Percentiles rank a stretch among this genome's conserved stretches.
These are phyloP conservation scores for Trichoderma asperellum DNA, from an alignment of 2,329 filamentous ascomycete genomes.

Conservation along the genomic window DNA sequence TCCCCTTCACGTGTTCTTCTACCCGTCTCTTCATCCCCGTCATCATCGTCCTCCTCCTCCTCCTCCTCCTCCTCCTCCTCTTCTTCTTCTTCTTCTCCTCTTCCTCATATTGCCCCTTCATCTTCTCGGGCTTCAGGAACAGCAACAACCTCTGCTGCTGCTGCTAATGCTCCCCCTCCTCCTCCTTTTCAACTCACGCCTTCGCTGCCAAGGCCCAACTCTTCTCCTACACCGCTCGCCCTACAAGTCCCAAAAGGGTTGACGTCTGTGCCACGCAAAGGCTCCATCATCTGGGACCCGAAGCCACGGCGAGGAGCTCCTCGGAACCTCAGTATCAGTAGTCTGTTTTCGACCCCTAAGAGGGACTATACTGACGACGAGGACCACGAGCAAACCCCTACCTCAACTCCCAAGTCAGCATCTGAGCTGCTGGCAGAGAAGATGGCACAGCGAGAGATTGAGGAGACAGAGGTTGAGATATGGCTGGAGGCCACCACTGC, in stretches of 20 bases:
- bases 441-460: conserved; percentile 23
- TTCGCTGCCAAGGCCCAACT: neutral
- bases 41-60: no score
- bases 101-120: neutral
- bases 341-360: conserved; percentile 31
- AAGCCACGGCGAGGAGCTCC: conserved; percentile 36
- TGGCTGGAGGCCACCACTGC: conserved; percentile 37
- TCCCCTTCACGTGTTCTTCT: neutral
- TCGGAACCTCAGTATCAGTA: conserved; percentile 26
- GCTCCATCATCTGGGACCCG: conserved; percentile 29
- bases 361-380: conserved; percentile 32
- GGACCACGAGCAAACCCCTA: conserved; percentile 15
- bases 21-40: neutral
- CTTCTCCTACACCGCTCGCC: neutral
- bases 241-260: neutral
- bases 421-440: neutral
- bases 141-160: neutral
- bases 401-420: neutral
- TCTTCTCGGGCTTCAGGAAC: neutral
- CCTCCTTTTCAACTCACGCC: neutral
- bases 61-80: neutral
- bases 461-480: conserved; percentile 33
- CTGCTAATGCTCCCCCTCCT: neutral
- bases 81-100: neutral
- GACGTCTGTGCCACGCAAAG: conserved; percentile 20